Evolutionary conservation across 805 yeast genomes (phyloP), one percentile per base, ranked within the genome.

Genomic region (Candida insectorum): DNA sequence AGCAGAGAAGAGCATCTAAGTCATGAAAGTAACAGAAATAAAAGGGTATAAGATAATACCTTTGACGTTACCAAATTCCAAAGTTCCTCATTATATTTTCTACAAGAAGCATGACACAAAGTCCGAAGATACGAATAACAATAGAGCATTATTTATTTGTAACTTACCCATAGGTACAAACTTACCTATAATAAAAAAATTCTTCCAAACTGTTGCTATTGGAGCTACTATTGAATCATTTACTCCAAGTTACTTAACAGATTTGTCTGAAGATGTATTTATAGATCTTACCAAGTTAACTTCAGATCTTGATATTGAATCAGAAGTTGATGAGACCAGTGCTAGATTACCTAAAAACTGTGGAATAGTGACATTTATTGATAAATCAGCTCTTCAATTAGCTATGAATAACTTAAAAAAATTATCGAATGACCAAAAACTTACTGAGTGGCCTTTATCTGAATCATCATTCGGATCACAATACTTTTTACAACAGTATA

Each of bases 301-400:
- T 0, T 73, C 81, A 10, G 82, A 79, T 36, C 50, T 74, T 34
- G 66, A 68, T 47, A 59, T 69, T 36, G 12, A 34, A 28, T 11
- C 47, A 5, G 30, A 24, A 4, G 26, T 28, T 12, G 26, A 46
- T 20, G 52, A 51, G 9, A 47, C 42, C 14, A 56, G 58, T 2
- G 46, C 70, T 35, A 77, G 69, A 44, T 62, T 83, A 24, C 94
- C 94, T 26, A 75, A 78, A 47, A 79, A 83, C 39, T 79, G 89
- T 42, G 91, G 85, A 0, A 62, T 86, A 6, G 69, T 86, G 26
- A 77, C 79, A 18, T 79, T 87, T 51, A 73, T 88, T 5, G 97
- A 87, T 57, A 77, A 77, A 48, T 56, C 81, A 3, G 73, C 85
- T 20, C 62, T 79, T 39, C 69, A 74, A 49, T 60, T 86, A 46